phyloP scores from a whole-genome alignment of 2,329 filamentous ascomycete species.

The Scedosporium minutisporum region DNA sequence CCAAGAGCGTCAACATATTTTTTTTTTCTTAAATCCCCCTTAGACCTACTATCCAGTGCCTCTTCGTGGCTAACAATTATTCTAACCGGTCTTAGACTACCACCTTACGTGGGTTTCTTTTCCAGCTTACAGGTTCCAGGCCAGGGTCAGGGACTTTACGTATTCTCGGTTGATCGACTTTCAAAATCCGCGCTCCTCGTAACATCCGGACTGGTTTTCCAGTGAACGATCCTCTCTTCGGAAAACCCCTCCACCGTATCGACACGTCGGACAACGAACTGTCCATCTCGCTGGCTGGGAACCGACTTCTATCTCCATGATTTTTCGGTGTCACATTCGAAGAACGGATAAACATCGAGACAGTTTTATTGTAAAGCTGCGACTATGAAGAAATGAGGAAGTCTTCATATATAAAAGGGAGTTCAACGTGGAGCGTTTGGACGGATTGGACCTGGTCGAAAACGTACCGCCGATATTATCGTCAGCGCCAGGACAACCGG shows the following conservation, averaged over 20 bases:
- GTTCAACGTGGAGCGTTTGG: constrained; percentile 12
- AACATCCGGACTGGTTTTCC: not conserved
- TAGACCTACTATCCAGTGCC: not conserved
- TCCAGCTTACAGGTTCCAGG: too few species aligned
- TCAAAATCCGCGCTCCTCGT: too few species aligned
- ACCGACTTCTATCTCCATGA: not conserved
- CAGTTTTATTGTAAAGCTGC: not conserved
- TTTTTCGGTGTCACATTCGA: not conserved
- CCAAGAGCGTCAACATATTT: not conserved
- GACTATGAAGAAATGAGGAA: constrained; percentile 7
- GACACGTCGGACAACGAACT: not conserved
- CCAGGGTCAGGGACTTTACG: too few species aligned
- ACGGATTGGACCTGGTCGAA: constrained; percentile 19
- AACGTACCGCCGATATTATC: constrained; percentile 18
- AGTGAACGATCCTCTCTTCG: not conserved
- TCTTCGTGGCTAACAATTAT: too few species aligned
- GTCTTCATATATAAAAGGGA: not conserved
- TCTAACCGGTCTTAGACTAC: too few species aligned
- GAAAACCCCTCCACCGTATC: not conserved
- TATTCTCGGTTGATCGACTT: too few species aligned
- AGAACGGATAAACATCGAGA: not conserved
- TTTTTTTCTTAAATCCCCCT: not conserved
- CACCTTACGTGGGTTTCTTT: too few species aligned
- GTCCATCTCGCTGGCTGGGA: not conserved
- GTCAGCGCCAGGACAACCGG: constrained; percentile 16